Conservation (phyloP, 2,329 filamentous ascomycete genomes). For the Colletotrichum sidae region DNA sequence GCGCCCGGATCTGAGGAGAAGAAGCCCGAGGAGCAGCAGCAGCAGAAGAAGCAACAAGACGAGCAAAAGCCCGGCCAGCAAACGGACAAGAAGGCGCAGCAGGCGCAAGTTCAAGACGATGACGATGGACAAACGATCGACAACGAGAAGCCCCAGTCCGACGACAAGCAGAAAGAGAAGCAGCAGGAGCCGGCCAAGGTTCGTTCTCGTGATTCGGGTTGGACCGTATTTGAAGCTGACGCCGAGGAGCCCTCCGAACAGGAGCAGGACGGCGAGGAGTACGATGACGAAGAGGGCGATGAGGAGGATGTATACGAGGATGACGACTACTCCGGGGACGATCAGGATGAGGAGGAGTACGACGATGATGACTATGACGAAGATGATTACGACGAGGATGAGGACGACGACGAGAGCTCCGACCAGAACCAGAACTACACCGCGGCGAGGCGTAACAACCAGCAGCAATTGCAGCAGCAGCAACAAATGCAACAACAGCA, state of each 20-base stretch:
- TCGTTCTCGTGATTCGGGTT: slow-evolving; percentile 20
- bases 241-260: slow-evolving; percentile 27
- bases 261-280: slow-evolving; percentile 21
- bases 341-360: slow-evolving; percentile 37
- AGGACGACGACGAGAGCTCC: slow-evolving; percentile 37
- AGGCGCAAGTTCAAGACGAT: slow-evolving; percentile 11
- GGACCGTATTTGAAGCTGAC: slow-evolving; percentile 18
- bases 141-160: slow-evolving; percentile 10
- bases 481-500: slow-evolving; percentile 41
- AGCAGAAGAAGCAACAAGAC: slow-evolving; percentile 4
- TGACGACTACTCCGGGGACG: slow-evolving; percentile 29
- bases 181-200: slow-evolving; percentile 29
- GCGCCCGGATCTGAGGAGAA: slow-evolving; percentile 19
- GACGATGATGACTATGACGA: slow-evolving; percentile 36
- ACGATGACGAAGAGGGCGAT: slow-evolving; percentile 34
- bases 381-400: slow-evolving; percentile 34
- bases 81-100: slow-evolving; percentile 28
- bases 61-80: slow-evolving; percentile 7
- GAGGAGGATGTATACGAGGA: slow-evolving; percentile 23
- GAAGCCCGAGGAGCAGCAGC: slow-evolving; percentile 33
- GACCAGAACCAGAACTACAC: slow-evolving; percentile 35
- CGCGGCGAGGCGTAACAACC: slow-evolving; percentile 17
- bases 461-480: slow-evolving; percentile 39
- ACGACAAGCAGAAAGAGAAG: slow-evolving; percentile 40
- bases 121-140: not conserved